These are phyloP conservation scores for Apophysomyces sp. DNA, from an alignment of 371 early-diverging fungal genomes.

Conservation along the genomic window DNA sequence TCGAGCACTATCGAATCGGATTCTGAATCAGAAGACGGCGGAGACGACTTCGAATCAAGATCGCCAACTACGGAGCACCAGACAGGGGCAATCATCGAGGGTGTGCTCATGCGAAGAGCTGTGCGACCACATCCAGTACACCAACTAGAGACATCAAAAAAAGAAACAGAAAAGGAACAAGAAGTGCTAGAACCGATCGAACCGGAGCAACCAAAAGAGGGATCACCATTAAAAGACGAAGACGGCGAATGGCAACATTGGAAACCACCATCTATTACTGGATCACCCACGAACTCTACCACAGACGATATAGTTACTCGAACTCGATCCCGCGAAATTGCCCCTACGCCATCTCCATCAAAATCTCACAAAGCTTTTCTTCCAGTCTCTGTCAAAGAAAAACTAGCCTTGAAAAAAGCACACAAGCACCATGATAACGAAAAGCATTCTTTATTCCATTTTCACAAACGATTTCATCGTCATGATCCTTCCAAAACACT, in stretches of 20 bases:
- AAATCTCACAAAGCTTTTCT: background rate
- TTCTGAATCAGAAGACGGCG: conserved; percentile 4
- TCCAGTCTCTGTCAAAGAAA: background rate
- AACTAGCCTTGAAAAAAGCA: background rate
- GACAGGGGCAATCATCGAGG: conserved; percentile 19
- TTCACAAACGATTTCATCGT: conserved; percentile 13
- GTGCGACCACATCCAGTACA: conserved; percentile 14
- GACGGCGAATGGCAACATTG: background rate
- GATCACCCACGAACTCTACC: background rate
- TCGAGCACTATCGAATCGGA: conserved; percentile 1
- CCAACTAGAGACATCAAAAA: background rate
- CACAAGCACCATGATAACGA: background rate
- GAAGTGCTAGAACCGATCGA: background rate
- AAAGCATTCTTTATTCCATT: conserved; percentile 12
- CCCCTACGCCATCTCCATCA: background rate
- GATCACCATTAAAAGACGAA: background rate
- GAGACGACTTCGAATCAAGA: background rate
- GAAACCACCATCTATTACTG: background rate
- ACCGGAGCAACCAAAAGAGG: background rate
- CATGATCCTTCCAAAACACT: background rate
- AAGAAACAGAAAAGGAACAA: conserved; percentile 4
- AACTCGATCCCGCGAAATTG: background rate
- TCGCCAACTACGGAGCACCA: background rate
- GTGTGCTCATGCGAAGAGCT: conserved; percentile 25
- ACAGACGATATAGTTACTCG: background rate